Conservation (phyloP, 768 basidiomycete species). For the Ramaria sp. region DNA sequence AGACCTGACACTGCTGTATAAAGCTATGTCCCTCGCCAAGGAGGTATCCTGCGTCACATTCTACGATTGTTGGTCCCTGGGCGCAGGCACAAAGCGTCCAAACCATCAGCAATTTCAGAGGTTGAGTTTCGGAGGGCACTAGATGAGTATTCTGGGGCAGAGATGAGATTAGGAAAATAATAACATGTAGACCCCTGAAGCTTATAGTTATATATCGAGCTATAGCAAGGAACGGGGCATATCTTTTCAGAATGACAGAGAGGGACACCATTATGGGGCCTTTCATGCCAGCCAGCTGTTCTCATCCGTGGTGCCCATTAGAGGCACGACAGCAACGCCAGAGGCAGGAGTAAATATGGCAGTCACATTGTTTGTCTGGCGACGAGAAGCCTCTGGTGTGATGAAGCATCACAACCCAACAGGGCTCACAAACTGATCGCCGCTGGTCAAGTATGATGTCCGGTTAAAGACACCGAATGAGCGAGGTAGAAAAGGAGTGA, state of each 20-base stretch:
- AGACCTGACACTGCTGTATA: background rate
- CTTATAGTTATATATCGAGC: too few relatives aligned
- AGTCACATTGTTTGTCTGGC: too few relatives aligned
- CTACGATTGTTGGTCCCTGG: background rate
- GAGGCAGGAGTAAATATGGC: too few relatives aligned
- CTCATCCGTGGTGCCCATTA: too few relatives aligned
- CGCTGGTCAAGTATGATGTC: background rate
- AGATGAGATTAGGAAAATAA: conserved; percentile 73
- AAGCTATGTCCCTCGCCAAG: conserved; percentile 3
- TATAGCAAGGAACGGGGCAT: too few relatives aligned
- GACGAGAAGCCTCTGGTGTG: too few relatives aligned
- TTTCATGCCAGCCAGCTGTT: too few relatives aligned
- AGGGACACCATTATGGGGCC: too few relatives aligned
- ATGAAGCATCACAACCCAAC: too few relatives aligned
- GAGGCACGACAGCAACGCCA: too few relatives aligned
- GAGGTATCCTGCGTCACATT: conserved; percentile 1
- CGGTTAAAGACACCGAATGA: conserved; percentile 6
- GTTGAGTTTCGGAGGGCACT: conserved; percentile 53
- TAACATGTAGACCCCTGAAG: background rate
- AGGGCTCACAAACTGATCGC: too few relatives aligned
- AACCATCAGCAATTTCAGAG: conserved; percentile 12
- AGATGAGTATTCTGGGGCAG: conserved; percentile 60
- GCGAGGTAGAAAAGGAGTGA: background rate
- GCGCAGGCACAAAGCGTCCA: background rate
- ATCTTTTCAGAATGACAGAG: too few relatives aligned